Conservation (phyloP, 768 basidiomycete species). For the Trametes gibbosa region DNA sequence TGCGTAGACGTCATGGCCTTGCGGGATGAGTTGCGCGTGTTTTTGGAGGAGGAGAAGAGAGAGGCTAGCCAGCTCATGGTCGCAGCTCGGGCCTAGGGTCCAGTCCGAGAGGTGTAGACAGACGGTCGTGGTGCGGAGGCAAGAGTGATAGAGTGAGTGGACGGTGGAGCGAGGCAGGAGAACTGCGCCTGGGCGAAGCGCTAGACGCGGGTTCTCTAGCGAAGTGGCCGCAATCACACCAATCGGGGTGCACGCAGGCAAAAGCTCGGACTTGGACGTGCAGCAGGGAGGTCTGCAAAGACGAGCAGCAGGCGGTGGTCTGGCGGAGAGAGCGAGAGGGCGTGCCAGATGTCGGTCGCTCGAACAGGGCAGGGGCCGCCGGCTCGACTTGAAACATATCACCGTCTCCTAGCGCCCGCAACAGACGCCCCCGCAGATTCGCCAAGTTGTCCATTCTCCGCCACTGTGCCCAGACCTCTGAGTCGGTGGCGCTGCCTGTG, state of each 20-base stretch:
- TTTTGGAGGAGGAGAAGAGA: constrained; percentile 53
- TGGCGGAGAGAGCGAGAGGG: not conserved
- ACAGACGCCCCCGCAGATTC: not conserved
- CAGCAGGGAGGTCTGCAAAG: not conserved
- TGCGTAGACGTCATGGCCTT: constrained; percentile 73
- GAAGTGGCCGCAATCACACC: constrained; percentile 5
- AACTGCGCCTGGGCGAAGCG: constrained; percentile 15
- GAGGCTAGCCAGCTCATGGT: constrained; percentile 73
- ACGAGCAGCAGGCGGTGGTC: no score
- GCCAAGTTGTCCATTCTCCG: not conserved
- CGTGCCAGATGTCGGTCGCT: constrained; percentile 7
- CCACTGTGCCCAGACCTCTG: not conserved
- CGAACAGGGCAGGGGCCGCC: constrained; percentile 2
- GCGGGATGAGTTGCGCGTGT: constrained; percentile 42
- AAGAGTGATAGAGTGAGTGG: constrained; percentile 10
- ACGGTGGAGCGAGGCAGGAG: constrained; percentile 20
- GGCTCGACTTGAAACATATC: constrained; percentile 13
- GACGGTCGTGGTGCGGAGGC: constrained; percentile 6
- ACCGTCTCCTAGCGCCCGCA: constrained; percentile 3
- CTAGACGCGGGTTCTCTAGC: constrained; percentile 2
- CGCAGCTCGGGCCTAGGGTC: not conserved
- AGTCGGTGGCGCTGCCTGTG: not conserved
- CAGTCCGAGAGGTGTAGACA: not conserved
- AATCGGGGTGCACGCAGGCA: not conserved
- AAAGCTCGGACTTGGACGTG: not conserved